These are phyloP conservation scores for Coffea canephora DNA, from an alignment of 257 asterid genomes.

Conservation along the genomic window DNA sequence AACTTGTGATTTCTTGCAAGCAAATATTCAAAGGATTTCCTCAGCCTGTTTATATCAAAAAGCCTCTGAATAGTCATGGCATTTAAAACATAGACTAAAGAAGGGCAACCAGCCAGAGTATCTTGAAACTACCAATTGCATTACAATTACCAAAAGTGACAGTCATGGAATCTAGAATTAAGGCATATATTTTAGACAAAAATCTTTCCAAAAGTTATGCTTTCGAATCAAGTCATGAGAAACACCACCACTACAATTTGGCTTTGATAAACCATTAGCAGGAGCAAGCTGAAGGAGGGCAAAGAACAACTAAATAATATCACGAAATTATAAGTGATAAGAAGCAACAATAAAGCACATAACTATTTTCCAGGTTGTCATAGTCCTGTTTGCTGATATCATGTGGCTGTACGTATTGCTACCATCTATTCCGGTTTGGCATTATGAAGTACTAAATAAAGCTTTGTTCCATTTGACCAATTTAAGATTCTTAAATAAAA, in stretches of 20 bases:
- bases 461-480: no score
- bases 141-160: slow-evolving; percentile 77
- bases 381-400: no score
- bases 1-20: slow-evolving; percentile 47
- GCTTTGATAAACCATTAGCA: slow-evolving; percentile 27
- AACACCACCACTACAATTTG: slow-evolving; percentile 24
- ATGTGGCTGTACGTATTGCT: no score
- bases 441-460: no score
- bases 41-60: slow-evolving; percentile 65
- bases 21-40: slow-evolving; percentile 62
- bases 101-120: slow-evolving; percentile 46
- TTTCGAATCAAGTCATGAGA: slow-evolving; percentile 34
- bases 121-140: slow-evolving; percentile 58
- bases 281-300: slow-evolving; percentile 31
- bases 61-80: slow-evolving; percentile 79
- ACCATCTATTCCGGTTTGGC: no score
- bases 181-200: slow-evolving; percentile 60
- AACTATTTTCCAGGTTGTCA: no score
- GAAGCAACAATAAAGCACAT: no score
- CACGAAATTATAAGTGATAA: no score
- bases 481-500: no score
- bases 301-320: no score
- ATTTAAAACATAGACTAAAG: slow-evolving; percentile 64
- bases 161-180: slow-evolving; percentile 67
- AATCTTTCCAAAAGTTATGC: slow-evolving; percentile 71